These are phyloP conservation scores for Infundibulicybe gibba DNA, from an alignment of 768 basidiomycete genomes.

Conservation along the genomic window DNA sequence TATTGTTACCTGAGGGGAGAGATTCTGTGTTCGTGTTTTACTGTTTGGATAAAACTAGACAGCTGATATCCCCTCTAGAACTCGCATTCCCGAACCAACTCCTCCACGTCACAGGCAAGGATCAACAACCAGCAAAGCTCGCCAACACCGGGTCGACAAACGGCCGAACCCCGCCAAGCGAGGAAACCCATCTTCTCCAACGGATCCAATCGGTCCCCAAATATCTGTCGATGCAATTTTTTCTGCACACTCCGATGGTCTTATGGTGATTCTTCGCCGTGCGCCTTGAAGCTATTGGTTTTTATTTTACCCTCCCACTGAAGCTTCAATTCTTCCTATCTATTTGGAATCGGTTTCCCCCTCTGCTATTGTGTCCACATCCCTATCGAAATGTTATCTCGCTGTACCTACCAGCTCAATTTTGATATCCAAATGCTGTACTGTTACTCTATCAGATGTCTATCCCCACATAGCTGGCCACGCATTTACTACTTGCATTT, in stretches of 20 bases:
- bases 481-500: no score
- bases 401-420: not conserved
- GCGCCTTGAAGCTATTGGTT: constrained; percentile 21
- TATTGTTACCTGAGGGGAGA: constrained; percentile 50
- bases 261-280: constrained; percentile 73
- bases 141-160: not conserved
- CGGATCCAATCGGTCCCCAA: constrained; percentile 27
- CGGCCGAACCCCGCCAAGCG: not conserved
- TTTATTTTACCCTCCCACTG: no score
- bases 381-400: not conserved
- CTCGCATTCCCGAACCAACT: constrained; percentile 28
- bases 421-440: no score
- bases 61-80: not conserved
- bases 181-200: constrained; percentile 9
- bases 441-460: no score
- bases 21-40: constrained; percentile 51
- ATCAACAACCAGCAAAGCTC: constrained; percentile 1
- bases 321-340: not conserved
- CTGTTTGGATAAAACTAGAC: not conserved
- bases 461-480: no score
- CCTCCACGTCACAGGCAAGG: constrained; percentile 15
- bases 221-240: constrained; percentile 77
- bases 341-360: no score
- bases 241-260: constrained; percentile 81
- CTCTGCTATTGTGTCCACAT: not conserved